Percentiles rank a stretch among this genome's conserved stretches.
phyloP scores from a whole-genome alignment of 2,329 filamentous ascomycete genomes.

The Alternaria angustiovoidea region DNA sequence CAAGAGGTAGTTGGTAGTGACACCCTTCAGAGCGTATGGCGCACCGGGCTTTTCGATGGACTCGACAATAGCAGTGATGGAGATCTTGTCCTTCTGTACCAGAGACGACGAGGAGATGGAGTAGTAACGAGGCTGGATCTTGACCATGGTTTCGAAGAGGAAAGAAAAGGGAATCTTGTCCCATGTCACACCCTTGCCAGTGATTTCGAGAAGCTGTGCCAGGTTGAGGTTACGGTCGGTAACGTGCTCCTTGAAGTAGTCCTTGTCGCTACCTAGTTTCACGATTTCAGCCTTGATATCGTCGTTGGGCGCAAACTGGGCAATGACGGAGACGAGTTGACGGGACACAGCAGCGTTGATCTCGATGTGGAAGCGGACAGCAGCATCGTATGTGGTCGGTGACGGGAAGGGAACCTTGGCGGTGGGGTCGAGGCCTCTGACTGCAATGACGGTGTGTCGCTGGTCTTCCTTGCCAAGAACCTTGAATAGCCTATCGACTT shows the following conservation, averaged over 20 bases:
- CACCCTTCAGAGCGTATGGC: slow-evolving; percentile 83
- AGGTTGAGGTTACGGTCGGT: slow-evolving; percentile 86
- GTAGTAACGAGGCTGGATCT: slow-evolving; percentile 98
- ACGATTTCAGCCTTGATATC: slow-evolving; percentile 85
- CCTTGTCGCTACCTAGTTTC: slow-evolving; percentile 89
- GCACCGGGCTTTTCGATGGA: slow-evolving; percentile 79
- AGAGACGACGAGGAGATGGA: slow-evolving; percentile 97
- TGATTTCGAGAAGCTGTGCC: slow-evolving; percentile 78
- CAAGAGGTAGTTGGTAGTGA: slow-evolving; percentile 95
- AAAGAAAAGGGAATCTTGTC: slow-evolving; percentile 88
- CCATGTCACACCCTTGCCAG: slow-evolving; percentile 80
- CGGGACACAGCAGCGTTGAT: slow-evolving; percentile 94
- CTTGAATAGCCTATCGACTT: slow-evolving; percentile 88
- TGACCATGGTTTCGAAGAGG: slow-evolving; percentile 90
- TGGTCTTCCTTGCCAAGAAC: slow-evolving; percentile 79
- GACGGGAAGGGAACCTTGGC: slow-evolving; percentile 98
- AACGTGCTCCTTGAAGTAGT: slow-evolving; percentile 91
- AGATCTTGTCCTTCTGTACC: slow-evolving; percentile 93
- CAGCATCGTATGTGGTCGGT: slow-evolving; percentile 94
- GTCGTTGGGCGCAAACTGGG: slow-evolving; percentile 88
- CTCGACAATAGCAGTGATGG: slow-evolving; percentile 94
- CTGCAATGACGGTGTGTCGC: slow-evolving; percentile 80
- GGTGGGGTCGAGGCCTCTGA: slow-evolving; percentile 92
- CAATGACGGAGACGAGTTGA: slow-evolving; percentile 87
- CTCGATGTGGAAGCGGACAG: slow-evolving; percentile 94